Conservation (phyloP, 2,329 filamentous ascomycete species). For the Helotiales sp. region DNA sequence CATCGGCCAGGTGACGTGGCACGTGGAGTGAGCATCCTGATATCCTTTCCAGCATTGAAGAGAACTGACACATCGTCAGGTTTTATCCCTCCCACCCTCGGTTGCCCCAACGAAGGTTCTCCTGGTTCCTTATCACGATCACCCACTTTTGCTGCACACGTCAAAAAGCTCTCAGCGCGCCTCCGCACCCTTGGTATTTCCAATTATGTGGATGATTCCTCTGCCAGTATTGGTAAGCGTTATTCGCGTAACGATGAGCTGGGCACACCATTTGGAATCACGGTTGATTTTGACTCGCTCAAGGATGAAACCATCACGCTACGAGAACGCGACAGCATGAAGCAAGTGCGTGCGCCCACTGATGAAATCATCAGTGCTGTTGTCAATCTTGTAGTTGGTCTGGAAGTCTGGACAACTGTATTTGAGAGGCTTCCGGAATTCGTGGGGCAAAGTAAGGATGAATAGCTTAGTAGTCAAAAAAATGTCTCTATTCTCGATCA, state of each 20-base stretch:
- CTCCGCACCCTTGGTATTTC: constrained; percentile 79
- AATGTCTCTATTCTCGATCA: no score
- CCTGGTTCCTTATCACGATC: constrained; percentile 83
- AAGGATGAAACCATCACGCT: constrained; percentile 87
- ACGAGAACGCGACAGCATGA: constrained; percentile 87
- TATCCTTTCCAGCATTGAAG: constrained; percentile 36
- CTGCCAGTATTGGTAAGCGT: constrained; percentile 90
- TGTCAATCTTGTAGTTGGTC: no score
- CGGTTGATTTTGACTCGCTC: constrained; percentile 93
- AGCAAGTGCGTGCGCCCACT: constrained; percentile 91
- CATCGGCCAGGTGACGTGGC: constrained; percentile 82
- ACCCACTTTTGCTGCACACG: constrained; percentile 76
- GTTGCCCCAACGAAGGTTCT: constrained; percentile 94
- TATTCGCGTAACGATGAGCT: constrained; percentile 96
- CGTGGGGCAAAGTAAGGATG: no score
- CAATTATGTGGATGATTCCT: constrained; percentile 86
- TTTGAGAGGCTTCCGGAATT: no score
- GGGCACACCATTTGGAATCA: constrained; percentile 91
- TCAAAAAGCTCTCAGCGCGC: no score
- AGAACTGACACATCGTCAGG: constrained; percentile 47
- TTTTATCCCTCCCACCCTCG: constrained; percentile 74
- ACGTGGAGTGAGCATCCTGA: constrained; percentile 84
- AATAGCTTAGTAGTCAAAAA: no score
- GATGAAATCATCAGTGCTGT: no score
- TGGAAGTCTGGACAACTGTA: no score